phyloP scores from a whole-genome alignment of 768 basidiomycete genomes.

The Tylopilus vinaceipallidus region DNA sequence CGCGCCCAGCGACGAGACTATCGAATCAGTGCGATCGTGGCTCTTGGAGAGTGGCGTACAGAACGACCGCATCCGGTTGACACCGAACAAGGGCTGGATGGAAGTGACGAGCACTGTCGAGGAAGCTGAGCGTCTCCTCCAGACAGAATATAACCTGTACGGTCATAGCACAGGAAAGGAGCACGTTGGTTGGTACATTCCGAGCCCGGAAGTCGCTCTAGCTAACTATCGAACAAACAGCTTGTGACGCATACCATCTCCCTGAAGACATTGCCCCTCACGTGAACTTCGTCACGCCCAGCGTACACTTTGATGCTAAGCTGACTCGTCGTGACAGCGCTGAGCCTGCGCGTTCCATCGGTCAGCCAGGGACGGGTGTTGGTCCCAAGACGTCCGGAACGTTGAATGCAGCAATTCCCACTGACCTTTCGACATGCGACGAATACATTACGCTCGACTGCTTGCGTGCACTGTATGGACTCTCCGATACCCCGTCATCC shows the following conservation, averaged over 20 bases:
- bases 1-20: conserved; percentile 25
- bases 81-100: conserved; percentile 25
- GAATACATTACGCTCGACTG: conserved; percentile 31
- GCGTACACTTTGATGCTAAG: conserved; percentile 32
- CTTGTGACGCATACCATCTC: conserved; percentile 34
- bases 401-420: conserved; percentile 1
- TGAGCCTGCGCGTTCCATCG: conserved; percentile 11
- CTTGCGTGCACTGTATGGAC: conserved; percentile 29
- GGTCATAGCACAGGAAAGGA: conserved; percentile 27
- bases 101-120: conserved; percentile 28
- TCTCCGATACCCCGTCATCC: conserved; percentile 15
- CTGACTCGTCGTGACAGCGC: conserved; percentile 16
- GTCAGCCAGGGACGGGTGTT: conserved; percentile 11
- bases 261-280: conserved; percentile 32
- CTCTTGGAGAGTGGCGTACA: conserved; percentile 28
- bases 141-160: conserved; percentile 35
- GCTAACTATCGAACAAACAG: conserved; percentile 15
- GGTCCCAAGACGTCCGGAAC: conserved; percentile 24
- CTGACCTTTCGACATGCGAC: conserved; percentile 23
- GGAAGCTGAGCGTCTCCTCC: conserved; percentile 34
- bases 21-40: conserved; percentile 29
- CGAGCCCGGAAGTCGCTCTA: too few relatives aligned
- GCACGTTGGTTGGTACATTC: conserved; percentile 24
- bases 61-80: conserved; percentile 19
- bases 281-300: conserved; percentile 34